Base-by-base conservation (phyloP, 225 moss, liverwort and hornwort genomes). In the Antitrichia curtipendula region DNA sequence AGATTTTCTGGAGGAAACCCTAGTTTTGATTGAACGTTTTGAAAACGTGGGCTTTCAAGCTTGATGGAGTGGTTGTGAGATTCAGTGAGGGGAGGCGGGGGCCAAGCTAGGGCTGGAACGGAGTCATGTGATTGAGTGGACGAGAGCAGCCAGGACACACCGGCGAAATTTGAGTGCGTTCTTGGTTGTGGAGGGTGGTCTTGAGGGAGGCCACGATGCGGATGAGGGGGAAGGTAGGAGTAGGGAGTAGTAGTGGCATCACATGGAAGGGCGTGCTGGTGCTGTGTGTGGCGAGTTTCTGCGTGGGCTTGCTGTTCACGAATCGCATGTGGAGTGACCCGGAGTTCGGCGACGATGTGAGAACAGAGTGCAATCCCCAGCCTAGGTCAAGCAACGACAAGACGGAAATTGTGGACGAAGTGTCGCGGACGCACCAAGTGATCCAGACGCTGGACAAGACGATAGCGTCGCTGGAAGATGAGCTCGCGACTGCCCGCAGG, bases 371-470 rank as follows among this genome's bases (percentile, higher is more conserved):
- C 81, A 96, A 96, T 61, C 92, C 95, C 4, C 95, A 94, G 91
- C 95, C 95, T 59, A 94, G 93, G 94, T 93, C 97, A 79, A 93
- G 88, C 59, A 88, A 53, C 76, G 94, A 90, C 28, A 93, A 93
- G 65, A 38, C 90, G 88, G 92, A 94, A 38, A 91, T 88, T 11
- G 87, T 93, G 60, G 94, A 91, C 65, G 95, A 97, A 82, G 94
- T 95, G 57, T 94, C 96, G 27, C 94, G 91, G 80, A 96, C 95
- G 50, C 95, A 94, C 82, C 88, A 95, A 82, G 96, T 96, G 80
- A 96, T 96, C 83, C 93, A 92, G 62, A 95, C 93, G 73, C 93
- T 97, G 53, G 97, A 97, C 90, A 97, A 95, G 88, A 98, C 95
- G 29, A 98, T 97, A 23, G 93, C 95, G 28, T 96, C 98, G 21